Conservation (phyloP, 169 alveolate species). For the Toxoplasma gondii region DNA sequence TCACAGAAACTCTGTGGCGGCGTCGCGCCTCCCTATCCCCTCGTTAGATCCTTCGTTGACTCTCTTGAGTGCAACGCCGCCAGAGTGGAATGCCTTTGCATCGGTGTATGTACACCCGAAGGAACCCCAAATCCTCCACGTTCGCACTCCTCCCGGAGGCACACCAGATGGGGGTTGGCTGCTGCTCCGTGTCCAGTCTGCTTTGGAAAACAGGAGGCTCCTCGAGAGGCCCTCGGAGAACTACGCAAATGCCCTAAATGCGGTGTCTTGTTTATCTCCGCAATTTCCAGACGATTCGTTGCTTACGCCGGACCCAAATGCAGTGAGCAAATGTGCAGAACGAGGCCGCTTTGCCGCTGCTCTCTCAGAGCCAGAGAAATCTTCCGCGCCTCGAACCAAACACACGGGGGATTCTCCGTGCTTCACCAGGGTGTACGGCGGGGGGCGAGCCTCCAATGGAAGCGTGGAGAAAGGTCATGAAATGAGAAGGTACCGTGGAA, state of each 20-base stretch:
- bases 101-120: background rate
- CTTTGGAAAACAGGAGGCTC: background rate
- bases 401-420: too few relatives aligned
- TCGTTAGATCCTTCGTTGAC: background rate
- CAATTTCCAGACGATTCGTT: too few relatives aligned
- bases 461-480: too few relatives aligned
- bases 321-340: too few relatives aligned
- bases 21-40: background rate
- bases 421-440: too few relatives aligned
- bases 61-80: background rate
- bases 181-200: slow-evolving; percentile 22
- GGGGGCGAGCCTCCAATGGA: too few relatives aligned
- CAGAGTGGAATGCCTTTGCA: background rate
- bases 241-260: background rate
- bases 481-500: background rate
- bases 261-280: background rate
- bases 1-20: background rate
- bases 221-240: background rate
- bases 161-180: slow-evolving; percentile 16
- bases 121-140: slow-evolving; percentile 9
- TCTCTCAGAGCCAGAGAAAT: too few relatives aligned
- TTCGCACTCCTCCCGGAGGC: background rate
- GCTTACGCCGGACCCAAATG: too few relatives aligned
- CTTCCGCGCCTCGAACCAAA: too few relatives aligned
- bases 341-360: too few relatives aligned